phyloP scores from a whole-genome alignment of 345 rosid genomes.

The Moringa oleifera region DNA sequence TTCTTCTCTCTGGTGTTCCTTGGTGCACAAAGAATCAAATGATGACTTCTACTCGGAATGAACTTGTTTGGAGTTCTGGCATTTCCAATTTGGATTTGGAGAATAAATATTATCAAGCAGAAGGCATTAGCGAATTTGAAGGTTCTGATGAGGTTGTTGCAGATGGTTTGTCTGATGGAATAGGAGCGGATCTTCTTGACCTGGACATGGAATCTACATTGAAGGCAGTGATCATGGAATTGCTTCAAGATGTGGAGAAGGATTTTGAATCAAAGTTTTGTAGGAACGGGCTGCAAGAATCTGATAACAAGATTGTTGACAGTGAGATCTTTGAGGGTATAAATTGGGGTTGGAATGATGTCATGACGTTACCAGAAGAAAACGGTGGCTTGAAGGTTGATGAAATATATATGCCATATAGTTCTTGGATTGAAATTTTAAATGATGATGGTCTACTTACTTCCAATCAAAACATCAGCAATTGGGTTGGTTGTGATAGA shows the following conservation, averaged over 20 bases:
- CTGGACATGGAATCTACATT: slow-evolving; percentile 21
- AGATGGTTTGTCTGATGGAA: slow-evolving; percentile 2
- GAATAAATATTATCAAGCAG: not conserved
- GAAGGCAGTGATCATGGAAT: slow-evolving; percentile 13
- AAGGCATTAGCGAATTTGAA: not conserved
- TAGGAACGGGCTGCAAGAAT: not conserved
- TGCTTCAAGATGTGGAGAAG: slow-evolving; percentile 17
- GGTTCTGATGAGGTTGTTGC: slow-evolving; percentile 6
- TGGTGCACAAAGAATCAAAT: not conserved
- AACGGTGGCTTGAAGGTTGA: slow-evolving; percentile 11
- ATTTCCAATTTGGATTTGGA: slow-evolving; percentile 14
- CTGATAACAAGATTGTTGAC: slow-evolving; percentile 1
- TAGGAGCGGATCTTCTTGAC: slow-evolving; percentile 27
- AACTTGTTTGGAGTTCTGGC: slow-evolving; percentile 2
- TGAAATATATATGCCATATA: slow-evolving; percentile 14
- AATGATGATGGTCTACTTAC: not conserved
- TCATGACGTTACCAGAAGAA: not conserved
- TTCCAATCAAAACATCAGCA: no score
- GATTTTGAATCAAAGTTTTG: slow-evolving; percentile 3
- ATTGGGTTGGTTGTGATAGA: not conserved
- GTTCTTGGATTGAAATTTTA: slow-evolving; percentile 5
- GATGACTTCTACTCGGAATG: slow-evolving; percentile 4
- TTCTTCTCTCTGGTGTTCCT: not conserved
- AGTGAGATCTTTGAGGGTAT: not conserved
- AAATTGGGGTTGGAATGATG: not conserved